Evolutionary conservation across 2,329 filamentous ascomycete species (phyloP).

Genomic region (Epicoccum nigrum): DNA sequence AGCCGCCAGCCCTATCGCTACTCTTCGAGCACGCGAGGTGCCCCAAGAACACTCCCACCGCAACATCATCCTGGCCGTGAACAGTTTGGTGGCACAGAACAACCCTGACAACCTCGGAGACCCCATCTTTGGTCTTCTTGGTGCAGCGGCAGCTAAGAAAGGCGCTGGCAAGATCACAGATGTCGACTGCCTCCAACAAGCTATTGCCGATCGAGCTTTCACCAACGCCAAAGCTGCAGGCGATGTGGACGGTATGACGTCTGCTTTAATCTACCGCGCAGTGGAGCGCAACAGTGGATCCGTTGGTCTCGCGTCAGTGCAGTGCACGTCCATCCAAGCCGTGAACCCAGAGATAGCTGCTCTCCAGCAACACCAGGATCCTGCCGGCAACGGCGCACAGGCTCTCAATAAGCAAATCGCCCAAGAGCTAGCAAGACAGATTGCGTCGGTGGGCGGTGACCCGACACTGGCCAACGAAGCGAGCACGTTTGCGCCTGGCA

Average conservation of each 20-base stretch:
- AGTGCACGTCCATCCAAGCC: conserved; percentile 62
- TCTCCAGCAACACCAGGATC: conserved; percentile 70
- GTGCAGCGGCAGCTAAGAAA: conserved; percentile 56
- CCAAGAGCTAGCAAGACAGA: conserved; percentile 64
- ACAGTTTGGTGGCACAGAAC: conserved; percentile 52
- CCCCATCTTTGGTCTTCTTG: conserved; percentile 60
- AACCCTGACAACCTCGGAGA: conserved; percentile 58
- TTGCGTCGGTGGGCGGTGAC: conserved; percentile 67
- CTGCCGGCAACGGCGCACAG: conserved; percentile 63
- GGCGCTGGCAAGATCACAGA: conserved; percentile 59
- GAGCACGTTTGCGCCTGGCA: conserved; percentile 68
- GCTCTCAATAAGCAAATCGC: conserved; percentile 66
- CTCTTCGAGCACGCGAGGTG: conserved; percentile 55
- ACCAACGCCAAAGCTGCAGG: conserved; percentile 62
- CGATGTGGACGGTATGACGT: conserved; percentile 61
- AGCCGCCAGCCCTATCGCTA: conserved; percentile 33
- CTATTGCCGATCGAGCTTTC: conserved; percentile 64
- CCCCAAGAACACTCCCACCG: conserved; percentile 65
- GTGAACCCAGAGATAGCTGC: conserved; percentile 70
- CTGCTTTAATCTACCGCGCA: conserved; percentile 60
- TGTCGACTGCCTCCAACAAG: conserved; percentile 65
- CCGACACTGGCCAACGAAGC: conserved; percentile 65
- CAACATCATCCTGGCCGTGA: conserved; percentile 55
- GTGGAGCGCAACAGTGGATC: conserved; percentile 66
- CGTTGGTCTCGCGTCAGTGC: conserved; percentile 63